Evolutionary conservation across 495 filamentous ascomycete species (phyloP), one percentile per base, ranked within the genome.

Genomic region (Acidiella bohemica): DNA sequence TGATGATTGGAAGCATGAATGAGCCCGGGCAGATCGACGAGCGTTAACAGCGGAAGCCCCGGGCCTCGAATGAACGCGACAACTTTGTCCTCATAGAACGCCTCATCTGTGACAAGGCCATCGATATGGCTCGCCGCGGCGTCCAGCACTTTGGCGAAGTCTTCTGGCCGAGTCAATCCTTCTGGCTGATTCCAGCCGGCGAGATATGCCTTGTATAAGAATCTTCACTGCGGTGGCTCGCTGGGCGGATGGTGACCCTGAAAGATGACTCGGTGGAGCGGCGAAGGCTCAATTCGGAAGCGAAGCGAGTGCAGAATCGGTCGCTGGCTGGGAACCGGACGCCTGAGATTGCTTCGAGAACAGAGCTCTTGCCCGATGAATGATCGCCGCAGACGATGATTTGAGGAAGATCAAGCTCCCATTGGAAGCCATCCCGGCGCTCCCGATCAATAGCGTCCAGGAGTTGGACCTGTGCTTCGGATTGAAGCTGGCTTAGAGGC

Each of bases 251-350:
- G 10, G 22, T 51, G 5, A 42, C 50, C 0, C 48, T 40, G 19
- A 59, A 42, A 2, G 42, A 25, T 3, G 43, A 28, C 4, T 54
- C 30, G 4, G 19, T 19, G n/a, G 35, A 43, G 2, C 63, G 55
- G 1, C 62, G 59, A 0, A 71, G 50, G 20, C 73, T 63, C 2
- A 81, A 59, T 46, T 84, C 76, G 0, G 73, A 82, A 2, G 78
- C 71, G 41, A 81, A 81, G 0, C 73, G 65, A 0, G 79, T 83
- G 53, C 79, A 82, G 0, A 75, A 13, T 6, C 33, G 16, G 9
- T 36, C 33, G 5, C 4, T 4, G 51, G 16, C 16, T 23, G 33
- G 33, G 23, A 36, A 36, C 5, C 16, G 33, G 6, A 36, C 8
- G 9, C 17, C 17, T 7, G 33, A 20, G 16, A 36, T 6, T 7